A percentile compares a stretch with the other conserved stretches of the same genome.
phyloP scores from a whole-genome alignment of 164 flowering plant species.

The Stephania yunnanensis region DNA sequence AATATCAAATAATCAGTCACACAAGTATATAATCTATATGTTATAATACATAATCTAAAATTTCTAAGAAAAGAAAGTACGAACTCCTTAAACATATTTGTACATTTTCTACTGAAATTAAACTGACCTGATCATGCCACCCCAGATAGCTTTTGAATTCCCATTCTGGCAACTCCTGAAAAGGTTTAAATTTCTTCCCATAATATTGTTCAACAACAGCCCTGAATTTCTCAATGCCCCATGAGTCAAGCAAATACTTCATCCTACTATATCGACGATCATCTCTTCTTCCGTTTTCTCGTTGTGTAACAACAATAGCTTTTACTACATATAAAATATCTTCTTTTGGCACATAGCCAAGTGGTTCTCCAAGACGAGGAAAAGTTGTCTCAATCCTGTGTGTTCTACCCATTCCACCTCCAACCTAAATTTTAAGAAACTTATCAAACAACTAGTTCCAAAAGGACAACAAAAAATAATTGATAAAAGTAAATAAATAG shows the following conservation, averaged over 20 bases:
- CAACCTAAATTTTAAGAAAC: constrained; percentile 54
- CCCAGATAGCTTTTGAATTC: constrained; percentile 91
- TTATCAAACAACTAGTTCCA: neutral
- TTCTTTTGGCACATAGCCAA: constrained; percentile 94
- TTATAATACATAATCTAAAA: too few relatives aligned
- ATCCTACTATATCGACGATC: constrained; percentile 94
- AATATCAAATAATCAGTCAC: too few relatives aligned
- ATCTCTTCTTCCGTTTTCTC: constrained; percentile 98
- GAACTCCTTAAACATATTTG: neutral
- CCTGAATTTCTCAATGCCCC: constrained; percentile 98
- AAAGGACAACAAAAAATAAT: too few relatives aligned
- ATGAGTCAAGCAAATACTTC: constrained; percentile 84
- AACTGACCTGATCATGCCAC: constrained; percentile 89
- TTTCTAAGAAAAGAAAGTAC: neutral
- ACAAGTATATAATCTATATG: neutral
- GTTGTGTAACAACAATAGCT: constrained; percentile 94
- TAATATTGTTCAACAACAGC: constrained; percentile 85
- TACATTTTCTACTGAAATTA: neutral
- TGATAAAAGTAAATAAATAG: neutral
- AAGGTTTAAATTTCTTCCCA: constrained; percentile 91
- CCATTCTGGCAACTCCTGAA: constrained; percentile 84
- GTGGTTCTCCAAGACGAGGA: constrained; percentile 86
- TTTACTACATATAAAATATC: constrained; percentile 92
- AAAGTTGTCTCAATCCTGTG: constrained; percentile 83
- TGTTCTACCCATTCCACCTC: constrained; percentile 99